These are phyloP conservation scores for Brassica carinata DNA, from an alignment of 345 rosid species.

Conservation along the genomic window DNA sequence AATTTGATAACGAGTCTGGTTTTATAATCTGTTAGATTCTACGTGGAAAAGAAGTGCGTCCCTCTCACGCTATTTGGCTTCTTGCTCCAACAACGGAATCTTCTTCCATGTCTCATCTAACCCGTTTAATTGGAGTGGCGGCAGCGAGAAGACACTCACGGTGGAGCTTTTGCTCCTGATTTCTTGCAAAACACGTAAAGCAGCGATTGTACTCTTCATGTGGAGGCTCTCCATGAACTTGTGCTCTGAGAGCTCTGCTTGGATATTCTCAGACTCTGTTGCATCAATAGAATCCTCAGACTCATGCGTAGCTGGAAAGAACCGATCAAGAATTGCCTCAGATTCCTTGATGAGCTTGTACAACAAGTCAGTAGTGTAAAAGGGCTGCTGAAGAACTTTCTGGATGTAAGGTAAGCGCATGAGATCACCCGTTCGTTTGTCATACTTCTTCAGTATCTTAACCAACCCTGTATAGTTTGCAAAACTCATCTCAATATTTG, in stretches of 20 bases:
- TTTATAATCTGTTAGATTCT: conserved; percentile 16
- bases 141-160: conserved; percentile 79
- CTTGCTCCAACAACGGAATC: conserved; percentile 76
- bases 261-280: conserved; percentile 27
- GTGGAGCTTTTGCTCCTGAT: conserved; percentile 90
- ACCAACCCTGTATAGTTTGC: conserved; percentile 64
- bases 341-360: conserved; percentile 83
- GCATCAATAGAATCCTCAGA: conserved; percentile 37
- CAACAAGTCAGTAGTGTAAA: conserved; percentile 87
- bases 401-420: conserved; percentile 92
- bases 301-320: conserved; percentile 50
- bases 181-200: conserved; percentile 68
- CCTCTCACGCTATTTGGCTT: conserved; percentile 50
- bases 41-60: background rate
- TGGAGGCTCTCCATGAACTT: conserved; percentile 66
- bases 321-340: conserved; percentile 74
- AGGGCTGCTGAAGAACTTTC: conserved; percentile 87
- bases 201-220: conserved; percentile 88
- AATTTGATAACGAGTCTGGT: background rate
- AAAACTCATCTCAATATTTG: conserved; percentile 5
- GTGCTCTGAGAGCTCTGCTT: conserved; percentile 64
- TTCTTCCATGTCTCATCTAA: conserved; percentile 46
- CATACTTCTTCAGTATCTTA: conserved; percentile 92
- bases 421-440: conserved; percentile 90
- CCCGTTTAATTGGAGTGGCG: conserved; percentile 71